Base-by-base conservation (phyloP, 2,329 filamentous ascomycete species). In the Endoconidiophora polonica region DNA sequence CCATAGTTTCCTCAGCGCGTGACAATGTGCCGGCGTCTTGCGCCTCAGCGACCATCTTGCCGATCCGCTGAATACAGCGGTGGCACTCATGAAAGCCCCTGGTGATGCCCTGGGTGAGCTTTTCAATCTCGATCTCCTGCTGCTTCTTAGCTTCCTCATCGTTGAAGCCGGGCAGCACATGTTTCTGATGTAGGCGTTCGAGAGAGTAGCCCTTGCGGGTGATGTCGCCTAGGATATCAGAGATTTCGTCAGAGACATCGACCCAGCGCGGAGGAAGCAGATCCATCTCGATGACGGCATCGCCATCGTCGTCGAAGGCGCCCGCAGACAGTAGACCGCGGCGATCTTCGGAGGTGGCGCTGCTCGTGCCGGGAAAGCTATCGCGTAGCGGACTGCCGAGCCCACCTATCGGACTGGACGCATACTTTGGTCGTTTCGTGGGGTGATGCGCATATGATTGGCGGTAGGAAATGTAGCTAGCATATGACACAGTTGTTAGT, bases 281-380 rank as follows among this genome's bases (percentile, higher is more conserved):
- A 65, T 96, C 90, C 91, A 98, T 96, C 70, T 98, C 91, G 59
- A 98, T 96, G 52, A 98, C 79, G 18, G 86, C 84, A 65, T 96
- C 90, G 61, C 87, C 87, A 66, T 94, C 86, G 63, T 93, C 84
- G 54, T 76, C 78, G 62, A 83, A 87, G 58, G 81, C 81, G 59
- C 76, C 79, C 50, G 78, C 73, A 55, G 87, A 84, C 62, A 98
- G 83, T 59, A 98, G 82, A 39, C 90, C 87, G 57, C 86, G 83
- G 51, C 72, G 68, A 59, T 76, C 72, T 54, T 77, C 74, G 18
- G 49, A 48, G 47, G 64, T 63, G 50, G 65, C 61, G 59, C 61
- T 61, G 58, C 60, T 66, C 50, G 61, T 59, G 56, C 69, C 74
- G 62, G 75, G 70, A 59, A 76, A 74, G 55, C 67, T 63, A 56